phyloP scores from a whole-genome alignment of 2,329 filamentous ascomycete species.

The Coniochaeta sp. region DNA sequence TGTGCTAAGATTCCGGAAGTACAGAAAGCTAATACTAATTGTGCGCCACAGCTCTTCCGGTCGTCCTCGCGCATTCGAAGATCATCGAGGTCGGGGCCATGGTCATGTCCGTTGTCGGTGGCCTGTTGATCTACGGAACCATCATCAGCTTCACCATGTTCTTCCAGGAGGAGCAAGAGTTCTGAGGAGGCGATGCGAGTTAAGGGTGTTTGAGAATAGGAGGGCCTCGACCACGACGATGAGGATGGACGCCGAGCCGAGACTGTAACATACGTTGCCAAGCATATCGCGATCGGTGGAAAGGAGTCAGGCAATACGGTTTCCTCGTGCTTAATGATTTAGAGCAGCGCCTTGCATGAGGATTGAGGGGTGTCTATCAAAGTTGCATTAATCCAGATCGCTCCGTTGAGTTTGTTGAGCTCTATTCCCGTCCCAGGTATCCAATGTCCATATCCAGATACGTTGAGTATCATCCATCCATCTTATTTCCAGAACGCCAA shows the following conservation, averaged over 20 bases:
- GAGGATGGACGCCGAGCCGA: not conserved
- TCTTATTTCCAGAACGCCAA: not conserved
- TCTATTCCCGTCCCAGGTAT: not conserved
- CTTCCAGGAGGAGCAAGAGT: slow-evolving; percentile 96
- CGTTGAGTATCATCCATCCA: slow-evolving; percentile 17
- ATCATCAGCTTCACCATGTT: slow-evolving; percentile 98
- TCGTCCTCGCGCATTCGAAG: slow-evolving; percentile 78
- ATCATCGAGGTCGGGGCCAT: slow-evolving; percentile 80
- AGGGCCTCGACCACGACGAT: not conserved
- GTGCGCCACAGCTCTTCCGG: slow-evolving; percentile 64
- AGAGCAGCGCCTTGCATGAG: not conserved
- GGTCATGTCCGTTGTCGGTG: slow-evolving; percentile 90
- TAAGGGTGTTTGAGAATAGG: not conserved
- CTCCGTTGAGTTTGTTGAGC: slow-evolving; percentile 15
- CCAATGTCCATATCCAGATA: slow-evolving; percentile 7
- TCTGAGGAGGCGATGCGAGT: slow-evolving; percentile 40
- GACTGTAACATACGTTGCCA: not conserved
- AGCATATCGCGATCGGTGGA: not conserved
- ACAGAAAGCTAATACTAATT: slow-evolving; percentile 13
- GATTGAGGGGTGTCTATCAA: not conserved
- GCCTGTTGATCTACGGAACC: slow-evolving; percentile 91
- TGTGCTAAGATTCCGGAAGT: not conserved
- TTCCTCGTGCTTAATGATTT: not conserved
- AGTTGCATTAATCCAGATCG: slow-evolving; percentile 3
- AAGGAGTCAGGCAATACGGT: not conserved